phyloP scores from a whole-genome alignment of 352 stramenopile species.

The Phytophthora brassicae region DNA sequence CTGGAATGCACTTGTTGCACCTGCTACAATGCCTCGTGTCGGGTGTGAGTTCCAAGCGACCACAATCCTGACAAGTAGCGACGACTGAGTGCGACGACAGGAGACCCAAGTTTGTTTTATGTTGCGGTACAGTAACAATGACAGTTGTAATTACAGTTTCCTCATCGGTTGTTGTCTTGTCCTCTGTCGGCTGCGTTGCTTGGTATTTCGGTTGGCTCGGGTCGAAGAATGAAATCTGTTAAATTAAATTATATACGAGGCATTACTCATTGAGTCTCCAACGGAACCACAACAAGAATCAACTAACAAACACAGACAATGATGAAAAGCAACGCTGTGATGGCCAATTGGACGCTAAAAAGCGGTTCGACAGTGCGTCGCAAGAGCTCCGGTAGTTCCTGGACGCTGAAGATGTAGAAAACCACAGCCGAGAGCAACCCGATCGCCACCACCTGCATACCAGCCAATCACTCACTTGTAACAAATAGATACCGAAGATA shows the following conservation, averaged over 20 bases:
- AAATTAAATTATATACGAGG: too few species aligned
- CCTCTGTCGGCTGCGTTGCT: neutral
- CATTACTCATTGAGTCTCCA: too few species aligned
- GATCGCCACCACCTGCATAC: conserved; percentile 38
- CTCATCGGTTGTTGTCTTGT: neutral
- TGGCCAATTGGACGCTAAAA: conserved; percentile 44
- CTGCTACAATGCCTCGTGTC: conserved; percentile 87
- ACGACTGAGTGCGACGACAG: conserved; percentile 15
- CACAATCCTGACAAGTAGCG: conserved; percentile 42
- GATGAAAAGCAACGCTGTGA: conserved; percentile 36
- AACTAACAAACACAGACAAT: conserved; percentile 20
- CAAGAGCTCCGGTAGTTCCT: conserved; percentile 45
- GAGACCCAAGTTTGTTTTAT: conserved; percentile 1
- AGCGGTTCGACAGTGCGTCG: conserved; percentile 39
- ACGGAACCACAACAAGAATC: neutral
- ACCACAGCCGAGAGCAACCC: conserved; percentile 37
- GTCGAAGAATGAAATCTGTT: conserved; percentile 58
- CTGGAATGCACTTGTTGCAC: conserved; percentile 93
- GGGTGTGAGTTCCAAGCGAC: conserved; percentile 12
- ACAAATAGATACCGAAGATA: too few species aligned
- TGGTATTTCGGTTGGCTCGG: conserved; percentile 25
- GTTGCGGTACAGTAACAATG: neutral
- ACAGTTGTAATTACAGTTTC: neutral
- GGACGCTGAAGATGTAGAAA: conserved; percentile 51
- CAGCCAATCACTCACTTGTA: too few species aligned